Evolutionary conservation across 1,284 basidiomycete genomes (phyloP), one percentile per base, ranked within the genome.

Genomic region (Leucocoprinus gongylophorus): DNA sequence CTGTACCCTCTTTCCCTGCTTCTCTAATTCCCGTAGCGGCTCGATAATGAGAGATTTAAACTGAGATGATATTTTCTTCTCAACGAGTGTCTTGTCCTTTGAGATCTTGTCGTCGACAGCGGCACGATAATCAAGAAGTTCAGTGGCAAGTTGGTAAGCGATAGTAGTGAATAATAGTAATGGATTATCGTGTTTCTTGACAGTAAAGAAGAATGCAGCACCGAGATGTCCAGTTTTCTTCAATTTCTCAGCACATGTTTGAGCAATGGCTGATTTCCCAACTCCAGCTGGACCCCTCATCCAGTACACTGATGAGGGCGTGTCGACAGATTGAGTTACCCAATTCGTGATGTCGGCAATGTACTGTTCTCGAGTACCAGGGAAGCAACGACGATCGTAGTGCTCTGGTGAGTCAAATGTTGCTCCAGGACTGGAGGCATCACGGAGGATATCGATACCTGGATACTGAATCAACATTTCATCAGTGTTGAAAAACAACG

Each of bases 251-350:
- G 43, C 48, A 29, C 48, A 46, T 9, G 53, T 54, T 38, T 50
- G 53, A 17, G 53, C 48, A 12, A 54, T 35, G 4, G 53, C 30
- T 4, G 48, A 50, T 23, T 50, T 54, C 4, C 53, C 53, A 3
- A 42, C 48, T 21, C 53, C 53, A 1, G 48, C 53, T 6, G 48
- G 48, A 21, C 47, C 48, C 13, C 35, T 6, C 18, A 54, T 26
- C 53, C 43, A 47, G 12, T 23, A 33, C 15, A 42, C 23, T 5
- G 39, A 21, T 6, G 20, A 18, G 13, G 6, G 10, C 13, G 17
- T 18, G 26, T 20, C 29, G 26, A 8, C 30, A 17, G 7, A n/a
- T 18, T 8, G 5, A 12, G 39, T 17, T 5, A 29, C 48, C 48
- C 48, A 49, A 20, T 3, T 15, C 4, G 21, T 41, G 40, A 49